Evolutionary conservation across 371 early-diverging fungal species (phyloP), one percentile per base, ranked within the genome.

Genomic region (Mortierella sp.): DNA sequence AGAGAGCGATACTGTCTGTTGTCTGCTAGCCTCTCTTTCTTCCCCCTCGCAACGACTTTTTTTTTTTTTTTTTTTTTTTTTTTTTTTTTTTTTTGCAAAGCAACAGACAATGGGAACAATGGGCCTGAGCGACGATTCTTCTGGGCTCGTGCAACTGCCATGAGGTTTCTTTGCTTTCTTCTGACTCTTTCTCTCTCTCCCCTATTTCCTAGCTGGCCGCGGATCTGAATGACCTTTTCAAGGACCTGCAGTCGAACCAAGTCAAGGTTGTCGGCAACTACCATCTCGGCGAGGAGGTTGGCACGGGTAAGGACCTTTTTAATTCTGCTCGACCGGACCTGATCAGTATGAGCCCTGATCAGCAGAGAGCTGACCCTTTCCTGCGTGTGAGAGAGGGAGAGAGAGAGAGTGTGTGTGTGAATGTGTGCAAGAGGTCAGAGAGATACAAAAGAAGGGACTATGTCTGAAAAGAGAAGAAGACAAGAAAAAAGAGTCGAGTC

Each of bases 221-320:
- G 46, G 86, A 85, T 63, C 75, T 84, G 63, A 83, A 84, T 68
- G 81, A 85, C 51, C 68, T 85, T 48, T 73, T 84, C 68, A 84
- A 84, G 62, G 84, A 84, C 62, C 72, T 85, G 16, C 75, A 85
- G 57, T 77, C 83, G 47, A 72, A 68, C n/a, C 81, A 84, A 46
- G 67, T 85, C 55, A 82, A 77, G 59, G 66, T 68, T 7, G 82
- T 87, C 30, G 87, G 87, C 45, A 83, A 83, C 57, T 87, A 87
- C 74, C 70, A 81, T 12, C 72, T 87, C 37, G 85, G 85, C 58
- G 70, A 84, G 62, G 80, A 77, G 19, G 83, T 87, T 47, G 87
- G 86, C 7, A 72, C 68, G 66, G 66, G 68, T 66, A 71, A 61
- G 21, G 19, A 14, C 14, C 50, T 5, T 50, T 14, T 7, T 3